A percentile compares a stretch with the other conserved stretches of the same genome.
Conservation (phyloP, 805 yeast species). For the Candida cerambycidarum region DNA sequence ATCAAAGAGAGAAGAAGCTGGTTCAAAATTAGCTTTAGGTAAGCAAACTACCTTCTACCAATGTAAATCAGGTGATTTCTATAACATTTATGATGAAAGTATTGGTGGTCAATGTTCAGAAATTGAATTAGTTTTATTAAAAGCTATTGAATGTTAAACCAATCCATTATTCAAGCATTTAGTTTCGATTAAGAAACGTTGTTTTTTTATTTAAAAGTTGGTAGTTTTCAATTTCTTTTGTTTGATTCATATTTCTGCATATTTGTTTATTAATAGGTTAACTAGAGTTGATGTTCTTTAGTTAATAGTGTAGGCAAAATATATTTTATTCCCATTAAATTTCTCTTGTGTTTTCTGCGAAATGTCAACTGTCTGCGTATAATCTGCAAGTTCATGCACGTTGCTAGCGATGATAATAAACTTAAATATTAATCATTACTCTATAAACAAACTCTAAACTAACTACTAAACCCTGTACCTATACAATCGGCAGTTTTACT, state of each 20-base stretch:
- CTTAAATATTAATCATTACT: too few relatives aligned
- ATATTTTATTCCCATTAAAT: too few relatives aligned
- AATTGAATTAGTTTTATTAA: conserved; percentile 45
- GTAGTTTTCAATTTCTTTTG: conserved; percentile 5
- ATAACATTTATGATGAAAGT: conserved; percentile 68
- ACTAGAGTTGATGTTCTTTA: too few relatives aligned
- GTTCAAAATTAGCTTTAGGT: conserved; percentile 58
- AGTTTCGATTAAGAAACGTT: too few relatives aligned
- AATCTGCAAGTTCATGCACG: too few relatives aligned
- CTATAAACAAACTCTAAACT: too few relatives aligned
- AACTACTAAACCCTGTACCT: neutral
- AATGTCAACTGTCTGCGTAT: too few relatives aligned
- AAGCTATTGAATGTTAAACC: conserved; percentile 9
- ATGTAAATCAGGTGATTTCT: conserved; percentile 74
- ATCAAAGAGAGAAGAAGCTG: conserved; percentile 17
- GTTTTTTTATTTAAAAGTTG: conserved; percentile 4
- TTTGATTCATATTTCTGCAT: conserved; percentile 10
- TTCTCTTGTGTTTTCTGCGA: too few relatives aligned
- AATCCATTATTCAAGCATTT: too few relatives aligned
- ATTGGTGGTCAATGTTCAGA: conserved; percentile 21
- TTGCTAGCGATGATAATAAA: too few relatives aligned
- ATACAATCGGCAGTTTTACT: neutral
- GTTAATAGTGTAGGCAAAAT: too few relatives aligned
- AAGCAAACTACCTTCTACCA: conserved; percentile 62
- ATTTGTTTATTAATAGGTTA: too few relatives aligned